Evolutionary conservation across 805 yeast genomes (phyloP), one percentile per base, ranked within the genome.

Genomic region (Metschnikowia amazonensis): DNA sequence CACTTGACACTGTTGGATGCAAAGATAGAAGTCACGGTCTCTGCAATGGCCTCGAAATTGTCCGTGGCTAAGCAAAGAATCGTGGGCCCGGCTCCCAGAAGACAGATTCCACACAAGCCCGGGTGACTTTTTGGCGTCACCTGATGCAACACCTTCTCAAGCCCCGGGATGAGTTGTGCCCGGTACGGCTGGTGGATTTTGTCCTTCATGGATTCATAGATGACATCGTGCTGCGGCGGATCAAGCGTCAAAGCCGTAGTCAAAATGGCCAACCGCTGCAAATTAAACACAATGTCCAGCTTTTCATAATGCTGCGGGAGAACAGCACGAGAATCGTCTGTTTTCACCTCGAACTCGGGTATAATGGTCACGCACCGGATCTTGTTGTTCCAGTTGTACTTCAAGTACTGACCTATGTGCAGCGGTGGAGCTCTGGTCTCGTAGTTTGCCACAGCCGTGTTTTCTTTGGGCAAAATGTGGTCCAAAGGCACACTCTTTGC

Each of bases 31-130:
- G 89, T 75, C 51, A 94, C 89, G 43, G 82, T 86, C 5, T 64
- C 62, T 6, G 99, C 96, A 56, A 94, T 89, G 10, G 70, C 75
- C 6, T 89, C 97, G 56, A 82, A 94, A 64, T 88, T 86, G 16
- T 79, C 84, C 3, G 97, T 89, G 4, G 99, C 98, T 51, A 94
- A 76, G 34, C 96, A 95, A 52, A 94, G 72, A 46, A 94, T 90
- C 6, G 99, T 94, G 46, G 99, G 99, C 7, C 99, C 99, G 5
- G 99, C 99, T 43, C 99, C 99, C 23, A 96, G 86, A 47, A 94
- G 75, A 64, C 99, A 94, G 57, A 94, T 88, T 43, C 99, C 99
- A 47, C 94, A 75, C 39, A 90, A 74, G 3, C 97, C 97, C 1
- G 84, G 84, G 62, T 87, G 86, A 5, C 86, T 73, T 36, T 78